These are phyloP conservation scores for Mycena floridula DNA, from an alignment of 768 basidiomycete genomes.

Conservation along the genomic window DNA sequence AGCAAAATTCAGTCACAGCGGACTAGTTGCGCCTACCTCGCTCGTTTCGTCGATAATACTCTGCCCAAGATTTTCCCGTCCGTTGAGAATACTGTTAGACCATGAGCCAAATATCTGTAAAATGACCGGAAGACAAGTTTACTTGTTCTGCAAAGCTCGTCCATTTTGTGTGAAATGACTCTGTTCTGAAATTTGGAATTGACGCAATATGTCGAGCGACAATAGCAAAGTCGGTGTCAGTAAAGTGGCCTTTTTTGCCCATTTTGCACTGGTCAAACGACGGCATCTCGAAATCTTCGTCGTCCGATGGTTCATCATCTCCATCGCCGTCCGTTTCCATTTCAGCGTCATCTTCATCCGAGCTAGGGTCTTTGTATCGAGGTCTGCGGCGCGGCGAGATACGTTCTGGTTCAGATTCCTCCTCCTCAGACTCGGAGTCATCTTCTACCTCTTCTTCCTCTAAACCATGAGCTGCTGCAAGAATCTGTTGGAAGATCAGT, in stretches of 20 bases:
- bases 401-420: constrained; percentile 9
- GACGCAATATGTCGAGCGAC: constrained; percentile 55
- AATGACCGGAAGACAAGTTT: neutral
- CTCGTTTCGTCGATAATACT: constrained; percentile 51
- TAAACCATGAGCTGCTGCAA: constrained; percentile 35
- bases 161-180: constrained; percentile 46
- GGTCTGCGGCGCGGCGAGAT: constrained; percentile 12
- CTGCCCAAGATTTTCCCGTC: constrained; percentile 52
- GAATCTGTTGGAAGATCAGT: constrained; percentile 39
- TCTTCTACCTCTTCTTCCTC: constrained; percentile 21
- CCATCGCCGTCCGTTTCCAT: neutral
- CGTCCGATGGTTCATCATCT: constrained; percentile 13
- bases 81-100: constrained; percentile 51
- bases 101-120: too few species aligned
- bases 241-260: constrained; percentile 47
- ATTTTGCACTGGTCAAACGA: constrained; percentile 39
- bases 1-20: too few species aligned
- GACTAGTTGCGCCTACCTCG: constrained; percentile 29
- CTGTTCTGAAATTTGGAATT: constrained; percentile 37
- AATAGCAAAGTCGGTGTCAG: constrained; percentile 55
- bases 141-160: constrained; percentile 39
- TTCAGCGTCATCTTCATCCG: constrained; percentile 19
- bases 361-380: constrained; percentile 10
- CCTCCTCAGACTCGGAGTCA: constrained; percentile 17
- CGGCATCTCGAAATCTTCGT: constrained; percentile 18